These are phyloP conservation scores for Catunica adiposa DNA, from an alignment of 2,329 filamentous ascomycete species.

Conservation along the genomic window DNA sequence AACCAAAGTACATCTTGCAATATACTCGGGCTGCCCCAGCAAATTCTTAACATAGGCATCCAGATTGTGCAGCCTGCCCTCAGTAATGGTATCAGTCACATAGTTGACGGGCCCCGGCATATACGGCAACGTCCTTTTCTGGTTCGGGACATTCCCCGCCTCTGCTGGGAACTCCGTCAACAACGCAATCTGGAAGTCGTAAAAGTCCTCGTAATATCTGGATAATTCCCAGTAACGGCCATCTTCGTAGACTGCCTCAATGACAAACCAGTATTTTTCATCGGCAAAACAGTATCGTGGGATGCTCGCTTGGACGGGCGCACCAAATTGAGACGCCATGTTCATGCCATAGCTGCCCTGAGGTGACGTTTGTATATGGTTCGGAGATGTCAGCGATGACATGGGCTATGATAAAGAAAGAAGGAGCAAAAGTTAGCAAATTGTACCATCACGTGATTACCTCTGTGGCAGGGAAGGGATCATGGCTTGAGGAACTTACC, in stretches of 20 bases:
- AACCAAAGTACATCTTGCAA: slow-evolving; percentile 68
- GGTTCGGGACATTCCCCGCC: slow-evolving; percentile 66
- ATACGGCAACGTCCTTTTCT: slow-evolving; percentile 74
- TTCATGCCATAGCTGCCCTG: slow-evolving; percentile 16
- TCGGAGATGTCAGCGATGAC: not conserved
- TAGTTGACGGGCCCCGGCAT: slow-evolving; percentile 98
- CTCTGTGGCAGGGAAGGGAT: not conserved
- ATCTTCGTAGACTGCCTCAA: slow-evolving; percentile 80
- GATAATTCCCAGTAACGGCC: slow-evolving; percentile 85
- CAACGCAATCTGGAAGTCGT: slow-evolving; percentile 93
- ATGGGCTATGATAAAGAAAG: not conserved
- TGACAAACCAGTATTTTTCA: slow-evolving; percentile 97
- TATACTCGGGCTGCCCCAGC: slow-evolving; percentile 65
- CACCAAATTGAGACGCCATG: slow-evolving; percentile 43
- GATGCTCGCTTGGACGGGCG: slow-evolving; percentile 69
- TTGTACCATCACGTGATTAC: not conserved
- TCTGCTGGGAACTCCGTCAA: slow-evolving; percentile 84
- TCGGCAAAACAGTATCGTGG: slow-evolving; percentile 90
- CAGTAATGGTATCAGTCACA: slow-evolving; percentile 93
- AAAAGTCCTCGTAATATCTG: slow-evolving; percentile 95
- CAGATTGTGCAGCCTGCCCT: slow-evolving; percentile 78
- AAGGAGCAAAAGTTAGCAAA: not conserved
- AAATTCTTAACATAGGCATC: slow-evolving; percentile 94
- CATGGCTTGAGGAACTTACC: not conserved
- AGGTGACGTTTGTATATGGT: not conserved